Evolutionary conservation across 352 stramenopile species (phyloP).

Genomic region (Phytophthora rubi): DNA sequence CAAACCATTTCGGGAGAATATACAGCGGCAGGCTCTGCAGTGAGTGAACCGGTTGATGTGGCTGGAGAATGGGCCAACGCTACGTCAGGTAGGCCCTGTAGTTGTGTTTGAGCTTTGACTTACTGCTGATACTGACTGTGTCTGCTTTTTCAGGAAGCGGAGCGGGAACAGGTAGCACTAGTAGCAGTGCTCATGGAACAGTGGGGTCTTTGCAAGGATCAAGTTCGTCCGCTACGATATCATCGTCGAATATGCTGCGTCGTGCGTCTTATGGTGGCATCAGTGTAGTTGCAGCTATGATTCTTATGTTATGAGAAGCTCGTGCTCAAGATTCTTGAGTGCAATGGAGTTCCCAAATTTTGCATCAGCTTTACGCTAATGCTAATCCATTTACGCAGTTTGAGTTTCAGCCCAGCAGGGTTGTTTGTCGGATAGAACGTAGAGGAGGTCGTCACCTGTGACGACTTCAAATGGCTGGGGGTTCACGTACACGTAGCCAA

Average conservation of each 20-base stretch:
- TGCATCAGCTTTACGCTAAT: neutral
- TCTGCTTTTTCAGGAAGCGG: constrained; percentile 12
- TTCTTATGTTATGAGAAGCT: constrained; percentile 1
- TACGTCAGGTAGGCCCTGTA: constrained; percentile 30
- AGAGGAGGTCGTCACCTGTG: constrained; percentile 83
- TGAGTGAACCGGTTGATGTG: constrained; percentile 46
- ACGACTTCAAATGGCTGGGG: constrained; percentile 77
- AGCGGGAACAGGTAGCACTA: constrained; percentile 12
- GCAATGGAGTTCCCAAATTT: neutral
- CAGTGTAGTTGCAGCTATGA: constrained; percentile 7
- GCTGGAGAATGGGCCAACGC: constrained; percentile 33
- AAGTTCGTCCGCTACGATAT: constrained; percentile 18
- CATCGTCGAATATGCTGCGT: constrained; percentile 9
- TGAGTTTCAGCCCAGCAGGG: constrained; percentile 59
- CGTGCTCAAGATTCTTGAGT: neutral
- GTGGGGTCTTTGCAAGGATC: constrained; percentile 5
- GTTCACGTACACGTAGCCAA: constrained; percentile 88
- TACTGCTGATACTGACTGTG: constrained; percentile 1
- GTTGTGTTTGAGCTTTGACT: neutral
- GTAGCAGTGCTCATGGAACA: constrained; percentile 5
- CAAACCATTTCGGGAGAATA: constrained; percentile 33
- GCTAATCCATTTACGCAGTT: constrained; percentile 9
- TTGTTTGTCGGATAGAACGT: constrained; percentile 85
- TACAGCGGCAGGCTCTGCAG: constrained; percentile 46
- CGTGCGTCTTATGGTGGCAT: constrained; percentile 1